Conservation (phyloP, 805 yeast genomes). For the Wickerhamomyces xylosicus region DNA sequence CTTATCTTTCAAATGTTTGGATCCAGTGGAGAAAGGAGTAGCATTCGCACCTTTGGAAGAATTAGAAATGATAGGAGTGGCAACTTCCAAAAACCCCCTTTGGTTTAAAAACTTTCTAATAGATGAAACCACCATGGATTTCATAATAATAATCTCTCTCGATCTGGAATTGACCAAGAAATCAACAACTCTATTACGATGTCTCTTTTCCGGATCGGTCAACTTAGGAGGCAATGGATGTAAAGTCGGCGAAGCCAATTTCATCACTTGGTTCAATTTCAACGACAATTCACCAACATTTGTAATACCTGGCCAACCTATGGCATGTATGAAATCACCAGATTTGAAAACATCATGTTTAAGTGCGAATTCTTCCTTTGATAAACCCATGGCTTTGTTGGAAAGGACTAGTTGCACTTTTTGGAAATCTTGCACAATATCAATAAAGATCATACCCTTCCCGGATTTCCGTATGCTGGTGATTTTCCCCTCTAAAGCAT, state of each 20-base stretch:
- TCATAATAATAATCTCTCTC: slow-evolving; percentile 33
- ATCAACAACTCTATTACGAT: slow-evolving; percentile 63
- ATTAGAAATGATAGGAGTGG: slow-evolving; percentile 72
- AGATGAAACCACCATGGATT: slow-evolving; percentile 43
- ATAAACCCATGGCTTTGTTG: slow-evolving; percentile 33
- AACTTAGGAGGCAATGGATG: slow-evolving; percentile 60
- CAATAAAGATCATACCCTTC: slow-evolving; percentile 59
- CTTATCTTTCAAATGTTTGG: slow-evolving; percentile 23
- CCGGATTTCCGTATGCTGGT: slow-evolving; percentile 52
- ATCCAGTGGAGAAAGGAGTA: slow-evolving; percentile 61
- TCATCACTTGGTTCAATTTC: slow-evolving; percentile 38
- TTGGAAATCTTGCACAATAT: slow-evolving; percentile 47
- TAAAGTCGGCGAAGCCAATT: slow-evolving; percentile 57
- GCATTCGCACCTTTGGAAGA: slow-evolving; percentile 90
- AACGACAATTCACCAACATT: slow-evolving; percentile 72
- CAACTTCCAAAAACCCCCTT: slow-evolving; percentile 65
- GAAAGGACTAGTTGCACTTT: slow-evolving; percentile 56
- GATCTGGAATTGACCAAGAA: slow-evolving; percentile 51
- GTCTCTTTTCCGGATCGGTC: slow-evolving; percentile 42
- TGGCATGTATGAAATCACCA: slow-evolving; percentile 63
- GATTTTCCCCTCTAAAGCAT: slow-evolving; percentile 43
- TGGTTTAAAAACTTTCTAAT: slow-evolving; percentile 48
- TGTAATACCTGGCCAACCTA: slow-evolving; percentile 69
- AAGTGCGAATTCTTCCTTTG: slow-evolving; percentile 30
- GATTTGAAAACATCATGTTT: slow-evolving; percentile 34